A percentile compares a stretch with the other conserved stretches of the same genome.
Evolutionary conservation across 1,284 basidiomycete genomes (phyloP).

Genomic region (Dichomitus squalens): DNA sequence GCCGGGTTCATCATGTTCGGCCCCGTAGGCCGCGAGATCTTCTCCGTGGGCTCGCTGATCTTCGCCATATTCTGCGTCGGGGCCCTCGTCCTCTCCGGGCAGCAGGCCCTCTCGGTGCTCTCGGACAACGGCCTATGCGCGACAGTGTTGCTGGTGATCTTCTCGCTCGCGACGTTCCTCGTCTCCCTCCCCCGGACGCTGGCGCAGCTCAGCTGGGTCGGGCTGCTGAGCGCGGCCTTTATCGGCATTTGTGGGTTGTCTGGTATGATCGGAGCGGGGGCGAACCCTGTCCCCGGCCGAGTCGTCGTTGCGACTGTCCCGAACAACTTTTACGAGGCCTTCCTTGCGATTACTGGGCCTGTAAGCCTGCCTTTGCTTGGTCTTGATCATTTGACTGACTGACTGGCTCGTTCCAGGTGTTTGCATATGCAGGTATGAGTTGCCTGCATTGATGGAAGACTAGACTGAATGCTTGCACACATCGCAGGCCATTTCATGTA

Average conservation of each 20-base stretch:
- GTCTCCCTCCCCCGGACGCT: conserved; percentile 52
- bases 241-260: conserved; percentile 48
- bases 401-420: conserved; percentile 40
- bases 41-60: conserved; percentile 48
- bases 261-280: conserved; percentile 54
- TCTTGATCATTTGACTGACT: background rate
- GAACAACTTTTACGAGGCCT: conserved; percentile 51
- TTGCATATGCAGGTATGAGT: conserved; percentile 52
- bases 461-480: background rate
- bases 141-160: conserved; percentile 47
- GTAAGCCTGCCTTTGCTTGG: conserved; percentile 31
- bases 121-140: conserved; percentile 51
- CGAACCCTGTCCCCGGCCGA: conserved; percentile 47
- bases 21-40: conserved; percentile 48
- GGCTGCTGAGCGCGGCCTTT: conserved; percentile 43
- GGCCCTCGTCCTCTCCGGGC: conserved; percentile 21
- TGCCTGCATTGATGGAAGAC: background rate
- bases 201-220: conserved; percentile 48
- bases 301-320: conserved; percentile 41
- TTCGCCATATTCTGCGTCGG: conserved; percentile 47
- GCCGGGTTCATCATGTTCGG: conserved; percentile 57
- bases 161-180: conserved; percentile 45
- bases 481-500: conserved; percentile 55
- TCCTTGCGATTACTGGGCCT: conserved; percentile 57
- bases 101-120: conserved; percentile 51